Base-by-base conservation (phyloP, 202 grass and related monocot species). In the Zoysia matrella region DNA sequence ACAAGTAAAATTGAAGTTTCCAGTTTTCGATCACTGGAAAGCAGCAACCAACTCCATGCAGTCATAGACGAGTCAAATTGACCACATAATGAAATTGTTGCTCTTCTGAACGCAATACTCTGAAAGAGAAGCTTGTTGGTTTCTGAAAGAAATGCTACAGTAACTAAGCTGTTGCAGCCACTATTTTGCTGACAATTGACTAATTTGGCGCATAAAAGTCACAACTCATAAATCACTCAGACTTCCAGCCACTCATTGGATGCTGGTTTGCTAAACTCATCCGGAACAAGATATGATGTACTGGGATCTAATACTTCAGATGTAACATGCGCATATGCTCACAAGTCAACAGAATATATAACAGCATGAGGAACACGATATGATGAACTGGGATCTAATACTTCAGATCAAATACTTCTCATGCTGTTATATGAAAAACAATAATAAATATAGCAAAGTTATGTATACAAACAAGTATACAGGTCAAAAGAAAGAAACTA, bases 391-490 rank as follows among this genome's bases (percentile, higher is more conserved):
- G 30, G 30, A 36, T 36, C 30, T 36, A 36, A 36, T 36, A 36
- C 30, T 36, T 36, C 30, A 36, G 30, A 36, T 36, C 51, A 89
- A 12, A 72, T 40, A 81, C 43, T 67, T 48, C 6, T 73, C 47
- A 18, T 58, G 22, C 11, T 51, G 48, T 47, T 22, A 47, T 67
- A 69, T 66, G 76, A 42, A 71, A 57, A 22, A 41, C 8, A 30
- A 5, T 11, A 4, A 47, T 7, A 13, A 40, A 52, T 6, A 46
- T 55, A 45, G 12, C 42, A 30, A 56, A 1, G 55, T 67, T 39
- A 5, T 60, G 36, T 76, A 40, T 50, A 81, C 65, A 76, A 84
- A 57, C 15, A 65, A 41, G 9, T 63, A 71, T 60, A 61, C 39
- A 72, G 0, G 3, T 22, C 46, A 83, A 72, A 75, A 45, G 0